Percentiles rank a stretch among this genome's conserved stretches.
These are phyloP conservation scores for Fusarium transvaalense DNA, from an alignment of 2,329 filamentous ascomycete genomes.

Conservation along the genomic window DNA sequence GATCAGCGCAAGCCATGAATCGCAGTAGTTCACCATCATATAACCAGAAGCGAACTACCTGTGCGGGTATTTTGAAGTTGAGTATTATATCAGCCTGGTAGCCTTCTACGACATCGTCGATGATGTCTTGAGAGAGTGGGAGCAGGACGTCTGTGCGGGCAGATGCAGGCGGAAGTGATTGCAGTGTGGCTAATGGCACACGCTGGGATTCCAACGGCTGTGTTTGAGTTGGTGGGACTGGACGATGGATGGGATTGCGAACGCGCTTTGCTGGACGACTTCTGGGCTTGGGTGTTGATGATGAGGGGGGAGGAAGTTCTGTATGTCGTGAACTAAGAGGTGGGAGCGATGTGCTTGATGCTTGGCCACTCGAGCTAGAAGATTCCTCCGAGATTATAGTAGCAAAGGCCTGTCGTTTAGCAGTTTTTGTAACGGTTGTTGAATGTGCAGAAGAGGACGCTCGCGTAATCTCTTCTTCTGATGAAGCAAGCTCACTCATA, in stretches of 20 bases:
- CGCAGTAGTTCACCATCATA: conserved; percentile 66
- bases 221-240: conserved; percentile 46
- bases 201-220: conserved; percentile 61
- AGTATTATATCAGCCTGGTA: conserved; percentile 68
- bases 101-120: conserved; percentile 63
- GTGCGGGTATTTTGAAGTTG: conserved; percentile 65
- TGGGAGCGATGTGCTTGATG: conserved; percentile 22
- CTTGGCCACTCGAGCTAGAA: conserved; percentile 19
- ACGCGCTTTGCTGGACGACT: conserved; percentile 32
- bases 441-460: conserved; percentile 14
- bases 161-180: conserved; percentile 61
- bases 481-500: conserved; percentile 51
- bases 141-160: conserved; percentile 67
- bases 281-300: conserved; percentile 28
- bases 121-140: conserved; percentile 60
- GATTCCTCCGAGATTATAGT: conserved; percentile 32
- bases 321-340: conserved; percentile 35
- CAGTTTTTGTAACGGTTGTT: neutral
- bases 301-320: conserved; percentile 30
- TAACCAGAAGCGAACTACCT: conserved; percentile 72
- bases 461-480: conserved; percentile 38
- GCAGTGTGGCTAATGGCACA: conserved; percentile 63
- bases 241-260: conserved; percentile 49
- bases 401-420: conserved; percentile 5
- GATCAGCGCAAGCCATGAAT: conserved; percentile 70